Percentiles rank a stretch among this genome's conserved stretches.
phyloP scores from a whole-genome alignment of 176 grass and related monocot species.

The Rhynchospora tenuis region DNA sequence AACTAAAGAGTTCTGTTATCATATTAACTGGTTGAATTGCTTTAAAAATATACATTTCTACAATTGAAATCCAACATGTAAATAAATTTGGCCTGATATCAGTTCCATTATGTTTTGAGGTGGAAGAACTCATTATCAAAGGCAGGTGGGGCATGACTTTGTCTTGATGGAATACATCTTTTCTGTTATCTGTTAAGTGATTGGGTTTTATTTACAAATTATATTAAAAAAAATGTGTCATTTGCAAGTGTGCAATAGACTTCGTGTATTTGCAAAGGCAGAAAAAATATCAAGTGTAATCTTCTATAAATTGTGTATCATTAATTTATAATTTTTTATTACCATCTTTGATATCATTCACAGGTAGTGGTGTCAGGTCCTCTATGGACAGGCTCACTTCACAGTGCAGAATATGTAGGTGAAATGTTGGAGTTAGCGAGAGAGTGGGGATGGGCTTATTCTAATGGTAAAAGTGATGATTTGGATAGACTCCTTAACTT shows the following conservation, averaged over 20 bases:
- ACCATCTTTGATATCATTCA: neutral
- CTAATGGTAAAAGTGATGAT: slow-evolving; percentile 37
- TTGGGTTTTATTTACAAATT: neutral
- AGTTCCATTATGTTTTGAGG: neutral
- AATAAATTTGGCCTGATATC: neutral
- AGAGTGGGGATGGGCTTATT: slow-evolving; percentile 71
- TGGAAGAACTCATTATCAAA: neutral
- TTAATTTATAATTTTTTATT: neutral
- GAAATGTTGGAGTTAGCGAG: slow-evolving; percentile 73
- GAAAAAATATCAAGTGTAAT: neutral
- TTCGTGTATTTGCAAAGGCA: neutral
- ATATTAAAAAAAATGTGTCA: neutral
- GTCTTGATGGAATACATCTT: neutral
- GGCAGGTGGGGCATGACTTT: neutral
- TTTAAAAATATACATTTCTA: neutral
- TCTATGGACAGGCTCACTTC: slow-evolving; percentile 81
- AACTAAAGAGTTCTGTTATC: neutral
- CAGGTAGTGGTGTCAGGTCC: slow-evolving; percentile 74
- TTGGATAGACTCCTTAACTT: slow-evolving; percentile 70
- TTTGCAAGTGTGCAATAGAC: neutral
- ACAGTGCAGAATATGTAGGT: slow-evolving; percentile 53
- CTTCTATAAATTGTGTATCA: neutral
- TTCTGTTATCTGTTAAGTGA: neutral
- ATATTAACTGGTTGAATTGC: neutral
- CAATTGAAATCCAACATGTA: neutral